A percentile compares a stretch with the other conserved stretches of the same genome.
Conservation (phyloP, 495 filamentous ascomycete species). For the Annulohypoxylon nitens region DNA sequence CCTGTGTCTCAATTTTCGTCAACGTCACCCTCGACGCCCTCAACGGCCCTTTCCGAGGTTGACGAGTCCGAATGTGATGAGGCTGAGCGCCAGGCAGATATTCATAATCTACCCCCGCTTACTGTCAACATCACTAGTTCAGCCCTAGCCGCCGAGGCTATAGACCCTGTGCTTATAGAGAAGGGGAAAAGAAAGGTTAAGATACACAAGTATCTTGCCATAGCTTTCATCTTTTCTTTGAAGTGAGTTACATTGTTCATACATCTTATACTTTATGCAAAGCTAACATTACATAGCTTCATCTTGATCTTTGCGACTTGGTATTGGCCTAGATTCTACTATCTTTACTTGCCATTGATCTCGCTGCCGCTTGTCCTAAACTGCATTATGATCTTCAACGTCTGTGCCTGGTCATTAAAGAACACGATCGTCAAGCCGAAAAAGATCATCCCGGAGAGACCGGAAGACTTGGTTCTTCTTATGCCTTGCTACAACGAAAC, state of each 20-base stretch:
- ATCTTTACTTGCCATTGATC: constrained; percentile 47
- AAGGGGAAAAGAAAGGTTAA: constrained; percentile 42
- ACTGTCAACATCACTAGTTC: constrained; percentile 37
- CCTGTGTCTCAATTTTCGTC: constrained; percentile 4
- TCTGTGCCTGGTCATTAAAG: constrained; percentile 30
- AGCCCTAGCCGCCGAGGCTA: constrained; percentile 38
- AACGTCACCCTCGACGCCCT: neutral
- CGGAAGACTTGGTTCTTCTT: constrained; percentile 49
- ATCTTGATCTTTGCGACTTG: constrained; percentile 49
- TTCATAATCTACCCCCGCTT: constrained; percentile 30
- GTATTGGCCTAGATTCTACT: constrained; percentile 46
- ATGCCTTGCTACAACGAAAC: constrained; percentile 55
- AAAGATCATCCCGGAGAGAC: constrained; percentile 34
- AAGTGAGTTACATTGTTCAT: constrained; percentile 35
- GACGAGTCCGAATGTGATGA: neutral
- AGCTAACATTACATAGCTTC: constrained; percentile 30
- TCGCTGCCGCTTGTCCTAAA: constrained; percentile 47
- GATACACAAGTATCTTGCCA: constrained; percentile 38
- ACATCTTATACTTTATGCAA: neutral
- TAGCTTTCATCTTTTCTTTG: constrained; percentile 28
- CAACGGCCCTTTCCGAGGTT: neutral
- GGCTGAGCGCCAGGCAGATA: neutral
- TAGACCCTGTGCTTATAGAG: constrained; percentile 33
- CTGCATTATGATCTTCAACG: constrained; percentile 45
- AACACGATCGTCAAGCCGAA: constrained; percentile 40